Base-by-base conservation (phyloP, 352 stramenopile species). In the Plasmopara halstedii region DNA sequence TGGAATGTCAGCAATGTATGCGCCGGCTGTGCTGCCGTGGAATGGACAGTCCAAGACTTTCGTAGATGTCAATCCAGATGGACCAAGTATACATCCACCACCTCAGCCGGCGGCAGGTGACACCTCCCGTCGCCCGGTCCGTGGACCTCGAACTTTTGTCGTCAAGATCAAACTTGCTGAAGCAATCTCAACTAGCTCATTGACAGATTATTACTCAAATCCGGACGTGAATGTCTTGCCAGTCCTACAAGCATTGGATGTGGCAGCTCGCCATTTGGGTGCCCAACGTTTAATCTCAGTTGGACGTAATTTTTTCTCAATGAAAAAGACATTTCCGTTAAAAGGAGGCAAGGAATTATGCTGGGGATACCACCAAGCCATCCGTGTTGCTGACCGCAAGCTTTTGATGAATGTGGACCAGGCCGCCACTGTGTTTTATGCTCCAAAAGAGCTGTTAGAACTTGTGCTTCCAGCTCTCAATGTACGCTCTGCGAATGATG, bases 341-440 rank as follows among this genome's bases (percentile, higher is more conserved):
- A 67, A 73, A 17, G 75, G 72, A 32, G 79, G 79, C 36, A 81
- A 82, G 32, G 71, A 87, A 27, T 38, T 88, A 10, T 84, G 69
- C 42, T 88, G 67, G 67, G 79, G 79, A 2, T 90, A 88, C 37
- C 72, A 87, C 27, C 79, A 90, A 56, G 67, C 61, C 0, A 73
- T 90, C 17, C 72, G 64, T 10, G 41, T 81, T 22, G 66, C 65
- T 0, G 67, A 88, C 35, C 34, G 50, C 0, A 77, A 82, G 33
- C 35, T 90, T 14, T 43, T 84, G 13, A 67, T 88, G 43, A 90
- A 90, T 50, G 67, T 90, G 9, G 79, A 88, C 23, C 70, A 80
- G 38, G 71, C 69, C 4, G 73, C 76, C 1, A 87, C 75, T 0
- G 79, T 82, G 21, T 90, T 88, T 40, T 84, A 85, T 36, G 56